phyloP scores from a whole-genome alignment of 2,329 filamentous ascomycete genomes.

The Paecilomyces formosus region DNA sequence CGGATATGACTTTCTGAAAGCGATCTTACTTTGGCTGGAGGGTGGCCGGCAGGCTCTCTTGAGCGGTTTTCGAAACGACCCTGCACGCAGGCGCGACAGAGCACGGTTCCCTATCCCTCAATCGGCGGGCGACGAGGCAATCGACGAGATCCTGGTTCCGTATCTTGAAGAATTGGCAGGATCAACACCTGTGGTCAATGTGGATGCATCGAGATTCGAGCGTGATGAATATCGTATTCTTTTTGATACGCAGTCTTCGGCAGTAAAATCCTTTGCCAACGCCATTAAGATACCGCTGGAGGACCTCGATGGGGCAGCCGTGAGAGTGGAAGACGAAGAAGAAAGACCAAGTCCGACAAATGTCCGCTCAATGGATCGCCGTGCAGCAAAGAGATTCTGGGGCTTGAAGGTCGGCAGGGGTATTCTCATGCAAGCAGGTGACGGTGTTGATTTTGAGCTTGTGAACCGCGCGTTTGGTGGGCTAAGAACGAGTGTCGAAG shows the following conservation, averaged over 20 bases:
- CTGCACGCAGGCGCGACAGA: slow-evolving; percentile 31
- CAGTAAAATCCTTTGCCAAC: slow-evolving; percentile 50
- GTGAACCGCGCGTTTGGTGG: slow-evolving; percentile 58
- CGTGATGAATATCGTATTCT: slow-evolving; percentile 46
- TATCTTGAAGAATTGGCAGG: slow-evolving; percentile 51
- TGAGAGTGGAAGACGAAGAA: slow-evolving; percentile 13
- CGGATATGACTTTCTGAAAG: slow-evolving; percentile 58
- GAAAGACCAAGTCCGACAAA: slow-evolving; percentile 12
- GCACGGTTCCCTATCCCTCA: slow-evolving; percentile 46
- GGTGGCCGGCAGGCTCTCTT: slow-evolving; percentile 50
- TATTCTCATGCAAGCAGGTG: slow-evolving; percentile 50
- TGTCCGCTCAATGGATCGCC: slow-evolving; percentile 25
- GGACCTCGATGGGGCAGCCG: slow-evolving; percentile 38
- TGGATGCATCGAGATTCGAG: slow-evolving; percentile 53
- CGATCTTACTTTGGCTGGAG: slow-evolving; percentile 56
- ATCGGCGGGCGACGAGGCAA: slow-evolving; percentile 43
- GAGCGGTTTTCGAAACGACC: slow-evolving; percentile 48
- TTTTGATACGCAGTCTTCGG: slow-evolving; percentile 47
- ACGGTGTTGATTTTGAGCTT: slow-evolving; percentile 49
- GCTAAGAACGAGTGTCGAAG: slow-evolving; percentile 37
- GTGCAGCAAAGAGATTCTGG: slow-evolving; percentile 45
- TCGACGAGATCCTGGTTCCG: slow-evolving; percentile 51
- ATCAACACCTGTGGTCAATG: slow-evolving; percentile 44
- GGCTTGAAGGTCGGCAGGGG: slow-evolving; percentile 52
- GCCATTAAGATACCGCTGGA: slow-evolving; percentile 47